Conservation (phyloP, 495 filamentous ascomycete species). For the Neurospora sp. region DNA sequence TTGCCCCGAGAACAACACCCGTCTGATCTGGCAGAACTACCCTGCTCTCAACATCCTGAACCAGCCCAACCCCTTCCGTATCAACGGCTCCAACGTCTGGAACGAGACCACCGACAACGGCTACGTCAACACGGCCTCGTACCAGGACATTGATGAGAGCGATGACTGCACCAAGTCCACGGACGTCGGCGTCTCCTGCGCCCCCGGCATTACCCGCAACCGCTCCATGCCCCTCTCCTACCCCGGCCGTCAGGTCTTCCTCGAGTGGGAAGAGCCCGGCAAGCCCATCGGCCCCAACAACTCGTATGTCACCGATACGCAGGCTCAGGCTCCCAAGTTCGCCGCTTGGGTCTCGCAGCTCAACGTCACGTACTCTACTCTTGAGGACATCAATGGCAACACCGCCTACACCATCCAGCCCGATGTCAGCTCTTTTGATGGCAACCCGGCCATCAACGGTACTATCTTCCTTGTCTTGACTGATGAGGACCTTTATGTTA, state of each 20-base stretch:
- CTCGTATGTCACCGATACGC: conserved; percentile 58
- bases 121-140: conserved; percentile 31
- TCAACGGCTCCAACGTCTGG: conserved; percentile 43
- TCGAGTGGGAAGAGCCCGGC: conserved; percentile 67
- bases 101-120: conserved; percentile 43
- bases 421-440: conserved; percentile 45
- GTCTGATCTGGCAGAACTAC: conserved; percentile 83
- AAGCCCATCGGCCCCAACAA: conserved; percentile 67
- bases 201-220: conserved; percentile 55
- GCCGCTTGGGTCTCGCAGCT: conserved; percentile 77
- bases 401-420: conserved; percentile 65
- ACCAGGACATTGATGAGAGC: conserved; percentile 22
- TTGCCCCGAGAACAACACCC: conserved; percentile 65
- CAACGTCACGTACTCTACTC: conserved; percentile 70
- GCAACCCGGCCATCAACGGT: conserved; percentile 62
- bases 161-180: conserved; percentile 43
- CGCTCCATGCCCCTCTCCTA: conserved; percentile 58
- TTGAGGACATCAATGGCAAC: conserved; percentile 44
- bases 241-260: conserved; percentile 59
- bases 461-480: conserved; percentile 75
- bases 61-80: conserved; percentile 59
- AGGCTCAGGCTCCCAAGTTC: conserved; percentile 48
- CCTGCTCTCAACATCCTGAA: conserved; percentile 64
- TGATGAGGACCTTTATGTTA: conserved; percentile 55
- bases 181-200: conserved; percentile 44